Evolutionary conservation across 2,329 filamentous ascomycete genomes (phyloP).

Genomic region (Tolypocladium amazonense): DNA sequence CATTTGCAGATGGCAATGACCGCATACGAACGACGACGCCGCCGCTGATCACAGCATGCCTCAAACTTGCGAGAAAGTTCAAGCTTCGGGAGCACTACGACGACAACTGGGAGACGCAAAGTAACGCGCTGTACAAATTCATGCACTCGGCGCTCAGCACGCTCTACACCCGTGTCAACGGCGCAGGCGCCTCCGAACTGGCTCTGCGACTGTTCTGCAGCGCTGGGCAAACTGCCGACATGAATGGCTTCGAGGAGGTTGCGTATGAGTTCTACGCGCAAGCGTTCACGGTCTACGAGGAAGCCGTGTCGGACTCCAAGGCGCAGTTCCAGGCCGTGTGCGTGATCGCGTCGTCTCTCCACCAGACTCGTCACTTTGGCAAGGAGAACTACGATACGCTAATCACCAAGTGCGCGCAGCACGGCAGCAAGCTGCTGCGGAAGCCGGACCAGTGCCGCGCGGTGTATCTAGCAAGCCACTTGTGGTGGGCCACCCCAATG

Average conservation of each 20-base stretch:
- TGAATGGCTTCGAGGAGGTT: slow-evolving; percentile 87
- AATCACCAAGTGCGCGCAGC: slow-evolving; percentile 94
- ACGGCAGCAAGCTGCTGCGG: slow-evolving; percentile 91
- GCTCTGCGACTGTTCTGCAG: slow-evolving; percentile 82
- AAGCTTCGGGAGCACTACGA: slow-evolving; percentile 82
- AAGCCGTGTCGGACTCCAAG: slow-evolving; percentile 88
- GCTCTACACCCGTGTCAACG: slow-evolving; percentile 75
- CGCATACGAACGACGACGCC: slow-evolving; percentile 93
- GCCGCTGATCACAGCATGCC: slow-evolving; percentile 76
- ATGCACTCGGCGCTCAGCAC: slow-evolving; percentile 81
- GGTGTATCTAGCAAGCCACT: slow-evolving; percentile 89
- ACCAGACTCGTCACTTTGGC: slow-evolving; percentile 80
- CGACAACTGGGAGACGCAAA: slow-evolving; percentile 52
- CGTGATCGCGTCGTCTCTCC: slow-evolving; percentile 79
- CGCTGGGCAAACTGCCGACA: slow-evolving; percentile 86
- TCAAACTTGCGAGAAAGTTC: slow-evolving; percentile 81
- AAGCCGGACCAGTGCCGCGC: slow-evolving; percentile 97
- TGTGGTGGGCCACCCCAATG: slow-evolving; percentile 95
- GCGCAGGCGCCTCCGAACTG: slow-evolving; percentile 71
- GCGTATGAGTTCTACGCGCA: slow-evolving; percentile 98
- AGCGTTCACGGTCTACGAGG: slow-evolving; percentile 96
- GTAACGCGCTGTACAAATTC: slow-evolving; percentile 84
- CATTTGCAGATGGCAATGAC: slow-evolving; percentile 86
- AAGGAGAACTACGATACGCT: slow-evolving; percentile 98
- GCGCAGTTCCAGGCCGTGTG: slow-evolving; percentile 98